These are phyloP conservation scores for Calonectria henricotiae DNA, from an alignment of 2,329 filamentous ascomycete genomes.

Conservation along the genomic window DNA sequence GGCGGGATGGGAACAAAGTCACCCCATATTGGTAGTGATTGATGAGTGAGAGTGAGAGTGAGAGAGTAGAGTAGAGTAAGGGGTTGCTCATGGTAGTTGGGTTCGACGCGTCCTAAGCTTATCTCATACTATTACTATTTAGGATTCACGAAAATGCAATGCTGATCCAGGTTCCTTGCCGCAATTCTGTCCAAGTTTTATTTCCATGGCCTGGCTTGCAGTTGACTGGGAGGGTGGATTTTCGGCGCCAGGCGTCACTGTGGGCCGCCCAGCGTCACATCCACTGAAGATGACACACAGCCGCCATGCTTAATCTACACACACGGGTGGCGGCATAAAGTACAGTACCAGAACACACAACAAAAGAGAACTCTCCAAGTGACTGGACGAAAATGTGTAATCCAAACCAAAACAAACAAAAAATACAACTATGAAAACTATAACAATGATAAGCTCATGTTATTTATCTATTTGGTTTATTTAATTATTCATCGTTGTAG, in stretches of 20 bases:
- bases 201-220: constrained; percentile 1
- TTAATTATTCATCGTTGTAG: too few relatives aligned
- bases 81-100: background rate
- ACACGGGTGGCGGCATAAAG: background rate
- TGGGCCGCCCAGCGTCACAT: background rate
- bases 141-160: constrained; percentile 6
- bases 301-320: constrained; percentile 16
- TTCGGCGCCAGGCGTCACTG: constrained; percentile 20
- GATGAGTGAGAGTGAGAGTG: background rate
- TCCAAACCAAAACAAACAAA: too few relatives aligned
- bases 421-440: too few relatives aligned
- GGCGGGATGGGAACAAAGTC: background rate
- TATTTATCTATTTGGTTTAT: too few relatives aligned
- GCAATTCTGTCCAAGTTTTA: background rate
- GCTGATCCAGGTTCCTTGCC: constrained; percentile 17
- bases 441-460: too few relatives aligned
- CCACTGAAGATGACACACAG: constrained; percentile 25
- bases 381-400: too few relatives aligned
- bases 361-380: too few relatives aligned
- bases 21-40: constrained; percentile 1
- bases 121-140: constrained; percentile 6
- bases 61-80: background rate
- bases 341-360: too few relatives aligned
- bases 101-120: background rate
- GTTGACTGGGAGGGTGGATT: background rate